Evolutionary conservation across 176 grass and related monocot genomes (phyloP).

Genomic region (Avena atlantica): DNA sequence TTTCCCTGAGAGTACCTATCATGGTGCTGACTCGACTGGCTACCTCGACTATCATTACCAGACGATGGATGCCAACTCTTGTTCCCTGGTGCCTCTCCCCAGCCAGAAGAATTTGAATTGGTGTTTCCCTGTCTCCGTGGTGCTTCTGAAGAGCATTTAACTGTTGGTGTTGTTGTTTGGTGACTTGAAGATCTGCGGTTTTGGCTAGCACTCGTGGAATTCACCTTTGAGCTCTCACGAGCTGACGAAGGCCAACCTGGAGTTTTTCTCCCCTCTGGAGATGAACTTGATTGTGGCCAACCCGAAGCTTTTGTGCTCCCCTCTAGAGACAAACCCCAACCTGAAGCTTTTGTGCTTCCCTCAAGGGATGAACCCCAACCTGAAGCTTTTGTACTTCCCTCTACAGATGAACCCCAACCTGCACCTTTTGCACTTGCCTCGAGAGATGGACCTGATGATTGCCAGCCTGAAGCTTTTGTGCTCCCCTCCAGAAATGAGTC

Average conservation of each 20-base stretch:
- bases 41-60: conserved; percentile 48
- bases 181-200: conserved; percentile 49
- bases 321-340: conserved; percentile 12
- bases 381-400: conserved; percentile 1
- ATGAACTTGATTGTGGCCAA: conserved; percentile 41
- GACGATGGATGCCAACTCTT: conserved; percentile 54
- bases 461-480: conserved; percentile 1
- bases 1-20: conserved; percentile 36
- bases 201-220: conserved; percentile 34
- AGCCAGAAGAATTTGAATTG: conserved; percentile 46
- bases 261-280: conserved; percentile 36
- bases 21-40: conserved; percentile 52
- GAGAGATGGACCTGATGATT: neutral
- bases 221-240: conserved; percentile 45
- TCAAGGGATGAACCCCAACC: conserved; percentile 32
- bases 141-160: conserved; percentile 39
- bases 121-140: conserved; percentile 49
- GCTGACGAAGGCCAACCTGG: conserved; percentile 43
- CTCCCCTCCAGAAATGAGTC: neutral
- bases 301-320: conserved; percentile 13
- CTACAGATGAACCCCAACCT: conserved; percentile 22
- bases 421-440: neutral
- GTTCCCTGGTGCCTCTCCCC: conserved; percentile 60
- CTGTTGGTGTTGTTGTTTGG: conserved; percentile 24
- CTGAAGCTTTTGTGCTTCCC: neutral